Conservation (phyloP, 192 early-diverging fungal species). For the Podila epicladia region DNA sequence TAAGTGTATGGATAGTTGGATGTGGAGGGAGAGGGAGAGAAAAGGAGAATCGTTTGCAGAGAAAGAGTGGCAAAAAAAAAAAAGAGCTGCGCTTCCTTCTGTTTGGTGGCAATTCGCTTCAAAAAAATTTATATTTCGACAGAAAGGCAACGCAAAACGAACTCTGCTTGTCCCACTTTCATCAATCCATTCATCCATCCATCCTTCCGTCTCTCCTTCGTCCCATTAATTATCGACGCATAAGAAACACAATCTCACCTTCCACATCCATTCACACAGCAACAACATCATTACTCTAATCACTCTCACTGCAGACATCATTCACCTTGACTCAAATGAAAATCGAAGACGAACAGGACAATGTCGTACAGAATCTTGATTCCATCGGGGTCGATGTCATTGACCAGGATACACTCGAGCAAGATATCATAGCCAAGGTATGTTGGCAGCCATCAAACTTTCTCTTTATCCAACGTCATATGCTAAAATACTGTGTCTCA, state of each 20-base stretch:
- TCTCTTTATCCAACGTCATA: neutral
- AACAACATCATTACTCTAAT: no score
- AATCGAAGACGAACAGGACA: conserved; percentile 7
- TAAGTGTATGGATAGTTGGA: no score
- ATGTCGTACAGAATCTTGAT: conserved; percentile 20
- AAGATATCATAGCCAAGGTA: conserved; percentile 69
- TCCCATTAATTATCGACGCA: no score
- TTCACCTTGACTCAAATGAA: neutral
- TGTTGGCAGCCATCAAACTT: neutral
- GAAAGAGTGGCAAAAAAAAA: neutral
- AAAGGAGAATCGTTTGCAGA: neutral
- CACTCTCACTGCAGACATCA: neutral
- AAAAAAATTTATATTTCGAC: neutral
- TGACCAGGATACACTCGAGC: conserved; percentile 74
- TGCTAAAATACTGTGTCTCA: neutral
- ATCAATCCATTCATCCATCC: no score
- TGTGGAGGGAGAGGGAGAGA: neutral
- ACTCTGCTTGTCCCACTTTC: no score
- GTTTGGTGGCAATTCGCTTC: neutral
- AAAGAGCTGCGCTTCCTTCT: neutral
- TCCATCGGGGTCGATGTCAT: conserved; percentile 56
- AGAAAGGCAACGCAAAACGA: neutral
- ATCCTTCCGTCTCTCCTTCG: no score
- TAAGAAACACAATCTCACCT: no score
- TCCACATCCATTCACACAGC: no score